Conservation (phyloP, 495 filamentous ascomycete genomes). For the Xylaria grammica region DNA sequence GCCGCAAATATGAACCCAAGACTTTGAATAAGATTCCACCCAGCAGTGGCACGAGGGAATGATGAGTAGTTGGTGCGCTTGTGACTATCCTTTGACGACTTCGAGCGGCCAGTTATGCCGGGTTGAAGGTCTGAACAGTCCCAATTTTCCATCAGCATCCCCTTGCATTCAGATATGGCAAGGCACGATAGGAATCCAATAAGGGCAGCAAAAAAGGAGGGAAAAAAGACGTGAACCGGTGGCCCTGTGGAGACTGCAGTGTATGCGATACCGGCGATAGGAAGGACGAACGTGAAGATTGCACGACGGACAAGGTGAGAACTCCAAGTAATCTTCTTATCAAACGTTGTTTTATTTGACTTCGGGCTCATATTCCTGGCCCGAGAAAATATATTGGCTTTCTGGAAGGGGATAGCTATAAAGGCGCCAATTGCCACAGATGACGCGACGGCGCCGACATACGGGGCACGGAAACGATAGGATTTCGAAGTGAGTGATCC, state of each 20-base stretch:
- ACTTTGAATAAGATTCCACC: constrained; percentile 70
- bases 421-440: constrained; percentile 70
- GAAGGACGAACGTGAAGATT: constrained; percentile 69
- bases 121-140: constrained; percentile 73
- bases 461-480: constrained; percentile 64
- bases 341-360: constrained; percentile 64
- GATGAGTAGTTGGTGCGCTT: constrained; percentile 67
- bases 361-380: constrained; percentile 58
- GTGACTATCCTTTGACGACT: constrained; percentile 46
- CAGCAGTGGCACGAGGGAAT: constrained; percentile 72
- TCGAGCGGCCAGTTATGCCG: constrained; percentile 63
- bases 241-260: constrained; percentile 66
- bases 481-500: constrained; percentile 67
- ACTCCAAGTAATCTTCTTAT: constrained; percentile 64
- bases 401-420: constrained; percentile 71
- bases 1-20: constrained; percentile 70
- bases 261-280: constrained; percentile 67
- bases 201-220: constrained; percentile 67
- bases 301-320: constrained; percentile 70
- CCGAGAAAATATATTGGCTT: constrained; percentile 68
- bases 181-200: constrained; percentile 73
- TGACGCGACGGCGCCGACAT: constrained; percentile 66
- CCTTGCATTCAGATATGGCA: constrained; percentile 75
- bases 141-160: constrained; percentile 80
- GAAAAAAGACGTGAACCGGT: constrained; percentile 61